Evolutionary conservation across 805 yeast species (phyloP).

Genomic region (Nematodospora valgi): DNA sequence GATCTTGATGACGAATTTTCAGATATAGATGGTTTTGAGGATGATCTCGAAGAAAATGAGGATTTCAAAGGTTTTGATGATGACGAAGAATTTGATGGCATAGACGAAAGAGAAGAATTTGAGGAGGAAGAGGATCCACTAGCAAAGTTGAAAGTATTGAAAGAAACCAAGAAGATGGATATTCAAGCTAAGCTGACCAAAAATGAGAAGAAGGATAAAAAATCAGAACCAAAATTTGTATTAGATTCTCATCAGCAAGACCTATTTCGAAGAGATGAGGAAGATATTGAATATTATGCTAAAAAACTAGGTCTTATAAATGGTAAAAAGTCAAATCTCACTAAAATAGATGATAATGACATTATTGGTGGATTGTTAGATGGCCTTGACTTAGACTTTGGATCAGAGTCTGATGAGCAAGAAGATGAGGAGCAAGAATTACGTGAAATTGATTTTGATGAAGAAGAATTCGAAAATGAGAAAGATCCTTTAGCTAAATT

Average conservation of each 20-base stretch:
- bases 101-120: conserved; percentile 13
- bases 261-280: conserved; percentile 58
- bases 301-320: conserved; percentile 69
- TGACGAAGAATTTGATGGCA: conserved; percentile 14
- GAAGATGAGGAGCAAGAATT: conserved; percentile 11
- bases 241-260: conserved; percentile 44
- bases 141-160: conserved; percentile 14
- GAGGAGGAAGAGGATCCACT: conserved; percentile 15
- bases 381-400: conserved; percentile 57
- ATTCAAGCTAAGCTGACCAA: too few species aligned
- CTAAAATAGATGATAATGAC: conserved; percentile 62
- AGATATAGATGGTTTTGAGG: conserved; percentile 10
- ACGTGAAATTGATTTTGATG: conserved; percentile 15
- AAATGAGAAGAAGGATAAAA: conserved; percentile 9
- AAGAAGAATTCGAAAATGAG: conserved; percentile 13
- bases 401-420: conserved; percentile 15
- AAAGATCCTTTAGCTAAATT: conserved; percentile 24
- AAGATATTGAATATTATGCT: conserved; percentile 79
- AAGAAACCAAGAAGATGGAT: conserved; percentile 10
- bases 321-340: conserved; percentile 44
- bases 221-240: conserved; percentile 13
- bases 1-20: conserved; percentile 25
- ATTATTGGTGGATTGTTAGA: conserved; percentile 79
- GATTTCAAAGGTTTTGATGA: conserved; percentile 15
- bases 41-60: conserved; percentile 14